phyloP scores from a whole-genome alignment of 169 alveolate species.

The Eimeria tenella region DNA sequence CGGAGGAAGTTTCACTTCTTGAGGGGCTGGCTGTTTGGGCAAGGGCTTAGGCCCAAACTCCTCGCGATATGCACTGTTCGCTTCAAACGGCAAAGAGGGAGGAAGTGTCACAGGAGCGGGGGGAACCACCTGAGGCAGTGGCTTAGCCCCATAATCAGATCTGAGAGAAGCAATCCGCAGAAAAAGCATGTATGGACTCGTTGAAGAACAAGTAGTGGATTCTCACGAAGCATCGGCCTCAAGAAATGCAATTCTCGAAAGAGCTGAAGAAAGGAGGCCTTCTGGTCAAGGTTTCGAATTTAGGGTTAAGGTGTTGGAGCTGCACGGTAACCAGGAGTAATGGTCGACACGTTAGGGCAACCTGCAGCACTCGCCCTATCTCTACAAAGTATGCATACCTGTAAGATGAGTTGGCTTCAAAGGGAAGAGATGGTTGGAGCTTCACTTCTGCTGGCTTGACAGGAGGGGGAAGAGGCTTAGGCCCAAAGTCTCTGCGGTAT shows the following conservation, averaged over 20 bases:
- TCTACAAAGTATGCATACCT: constrained; percentile 8
- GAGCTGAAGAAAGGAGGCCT: too few relatives aligned
- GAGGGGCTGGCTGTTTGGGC: constrained; percentile 77
- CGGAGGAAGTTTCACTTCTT: constrained; percentile 61
- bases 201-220: too few relatives aligned
- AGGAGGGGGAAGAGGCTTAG: constrained; percentile 74
- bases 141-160: constrained; percentile 84
- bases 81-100: constrained; percentile 83
- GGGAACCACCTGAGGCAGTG: constrained; percentile 81
- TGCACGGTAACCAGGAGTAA: too few relatives aligned
- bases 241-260: too few relatives aligned
- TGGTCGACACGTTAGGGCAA: too few relatives aligned
- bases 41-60: constrained; percentile 83
- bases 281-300: too few relatives aligned
- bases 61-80: constrained; percentile 80
- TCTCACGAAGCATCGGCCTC: too few relatives aligned
- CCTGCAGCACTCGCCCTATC: not conserved
- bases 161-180: constrained; percentile 26
- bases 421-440: constrained; percentile 81
- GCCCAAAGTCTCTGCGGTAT: constrained; percentile 79
- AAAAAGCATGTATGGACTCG: too few relatives aligned
- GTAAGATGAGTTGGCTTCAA: constrained; percentile 79
- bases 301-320: too few relatives aligned
- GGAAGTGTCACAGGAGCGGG: constrained; percentile 65
- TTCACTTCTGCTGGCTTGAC: constrained; percentile 71